phyloP scores from a whole-genome alignment of 805 yeast species.

The Wickerhamiella shivajii region DNA sequence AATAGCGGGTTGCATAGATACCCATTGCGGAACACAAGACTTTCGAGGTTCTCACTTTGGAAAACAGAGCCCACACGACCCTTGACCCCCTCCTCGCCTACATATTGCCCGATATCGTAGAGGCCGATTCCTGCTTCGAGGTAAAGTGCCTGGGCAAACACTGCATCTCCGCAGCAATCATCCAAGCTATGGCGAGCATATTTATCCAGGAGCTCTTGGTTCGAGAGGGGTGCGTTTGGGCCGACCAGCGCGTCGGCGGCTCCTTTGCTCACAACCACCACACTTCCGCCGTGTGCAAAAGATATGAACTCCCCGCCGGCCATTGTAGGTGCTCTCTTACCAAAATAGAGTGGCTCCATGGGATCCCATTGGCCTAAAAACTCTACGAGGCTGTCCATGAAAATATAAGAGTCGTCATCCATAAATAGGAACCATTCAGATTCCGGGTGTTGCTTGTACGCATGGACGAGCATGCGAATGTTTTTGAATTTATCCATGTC shows the following conservation, averaged over 20 bases:
- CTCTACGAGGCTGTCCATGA: conserved; percentile 19
- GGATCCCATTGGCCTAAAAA: conserved; percentile 18
- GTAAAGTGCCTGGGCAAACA: conserved; percentile 19
- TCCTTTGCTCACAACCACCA: conserved; percentile 23
- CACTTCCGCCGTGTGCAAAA: conserved; percentile 30
- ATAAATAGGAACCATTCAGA: conserved; percentile 26
- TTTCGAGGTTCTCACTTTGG: conserved; percentile 23
- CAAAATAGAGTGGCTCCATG: conserved; percentile 21
- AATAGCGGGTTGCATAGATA: conserved; percentile 23
- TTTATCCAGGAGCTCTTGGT: conserved; percentile 9
- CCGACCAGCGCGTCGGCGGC: conserved; percentile 21
- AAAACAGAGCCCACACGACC: conserved; percentile 16
- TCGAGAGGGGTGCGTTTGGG: conserved; percentile 9
- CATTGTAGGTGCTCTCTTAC: conserved; percentile 18
- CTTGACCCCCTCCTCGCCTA: conserved; percentile 8
- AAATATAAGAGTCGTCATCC: conserved; percentile 25
- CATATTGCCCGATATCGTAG: conserved; percentile 8
- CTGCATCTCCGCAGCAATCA: conserved; percentile 26
- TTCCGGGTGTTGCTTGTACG: conserved; percentile 19
- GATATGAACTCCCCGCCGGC: neutral
- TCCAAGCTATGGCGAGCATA: conserved; percentile 15
- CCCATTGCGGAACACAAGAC: conserved; percentile 9
- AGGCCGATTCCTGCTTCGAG: conserved; percentile 12
- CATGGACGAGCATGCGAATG: conserved; percentile 26
- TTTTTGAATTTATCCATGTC: conserved; percentile 26